These are phyloP conservation scores for Zopfia rhizophila DNA, from an alignment of 2,329 filamentous ascomycete genomes.

Conservation along the genomic window DNA sequence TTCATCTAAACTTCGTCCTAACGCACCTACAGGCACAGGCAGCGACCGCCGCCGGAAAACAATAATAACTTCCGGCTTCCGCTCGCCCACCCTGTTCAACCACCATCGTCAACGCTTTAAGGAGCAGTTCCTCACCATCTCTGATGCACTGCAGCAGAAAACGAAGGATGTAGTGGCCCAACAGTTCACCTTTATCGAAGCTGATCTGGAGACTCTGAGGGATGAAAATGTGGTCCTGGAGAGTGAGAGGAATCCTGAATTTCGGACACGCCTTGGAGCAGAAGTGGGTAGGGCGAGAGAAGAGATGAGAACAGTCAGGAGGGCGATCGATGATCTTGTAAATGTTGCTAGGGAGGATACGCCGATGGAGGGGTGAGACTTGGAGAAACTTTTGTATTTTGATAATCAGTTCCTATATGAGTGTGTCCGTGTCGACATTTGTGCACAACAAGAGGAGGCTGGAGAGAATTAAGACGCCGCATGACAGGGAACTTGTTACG, in stretches of 20 bases:
- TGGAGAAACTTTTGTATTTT: too few relatives aligned
- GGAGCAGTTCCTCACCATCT: constrained; percentile 10
- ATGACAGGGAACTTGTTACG: too few relatives aligned
- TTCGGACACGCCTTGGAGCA: constrained; percentile 17
- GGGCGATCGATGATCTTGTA: constrained; percentile 11
- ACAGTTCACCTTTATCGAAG: constrained; percentile 26
- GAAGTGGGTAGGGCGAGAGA: constrained; percentile 15
- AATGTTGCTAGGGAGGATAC: too few relatives aligned
- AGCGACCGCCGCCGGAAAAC: constrained; percentile 23
- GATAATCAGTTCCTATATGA: too few relatives aligned
- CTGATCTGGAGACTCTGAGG: constrained; percentile 26
- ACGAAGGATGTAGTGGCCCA: constrained; percentile 11
- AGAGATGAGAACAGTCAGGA: constrained; percentile 15
- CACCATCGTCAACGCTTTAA: constrained; percentile 18
- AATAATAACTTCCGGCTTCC: constrained; percentile 22
- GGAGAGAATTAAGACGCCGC: too few relatives aligned
- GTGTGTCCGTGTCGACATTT: too few relatives aligned
- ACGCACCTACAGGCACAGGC: constrained; percentile 11
- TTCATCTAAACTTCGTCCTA: too few relatives aligned
- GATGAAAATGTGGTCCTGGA: constrained; percentile 32
- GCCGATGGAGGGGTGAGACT: too few relatives aligned
- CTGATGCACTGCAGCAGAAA: constrained; percentile 14
- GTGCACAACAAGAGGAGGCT: too few relatives aligned
- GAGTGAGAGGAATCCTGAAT: constrained; percentile 28
- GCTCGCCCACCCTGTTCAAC: constrained; percentile 21